Percentiles rank a stretch among this genome's conserved stretches.
phyloP scores from a whole-genome alignment of 305 asterid genomes.

The Fraxinus sp. region DNA sequence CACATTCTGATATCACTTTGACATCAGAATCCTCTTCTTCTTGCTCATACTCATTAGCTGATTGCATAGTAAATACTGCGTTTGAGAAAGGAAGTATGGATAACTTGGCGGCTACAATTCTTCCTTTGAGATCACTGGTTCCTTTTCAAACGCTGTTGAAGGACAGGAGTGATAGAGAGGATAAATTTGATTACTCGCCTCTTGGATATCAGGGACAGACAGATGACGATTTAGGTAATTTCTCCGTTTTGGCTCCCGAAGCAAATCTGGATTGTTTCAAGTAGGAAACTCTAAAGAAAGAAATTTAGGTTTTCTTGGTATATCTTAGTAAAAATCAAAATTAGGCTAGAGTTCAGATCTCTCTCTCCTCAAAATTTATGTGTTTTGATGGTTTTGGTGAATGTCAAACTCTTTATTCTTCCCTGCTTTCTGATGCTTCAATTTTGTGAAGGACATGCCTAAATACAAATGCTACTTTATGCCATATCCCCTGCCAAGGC shows the following conservation, averaged over 20 bases:
- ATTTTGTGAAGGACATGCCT: not conserved
- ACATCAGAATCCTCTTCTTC: conserved; percentile 48
- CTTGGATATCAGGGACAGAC: conserved; percentile 49
- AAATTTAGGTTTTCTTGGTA: not conserved
- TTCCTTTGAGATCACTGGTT: conserved; percentile 53
- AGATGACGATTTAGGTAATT: conserved; percentile 51
- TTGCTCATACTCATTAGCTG: conserved; percentile 74
- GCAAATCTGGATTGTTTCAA: conserved; percentile 12
- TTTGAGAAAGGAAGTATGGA: conserved; percentile 81
- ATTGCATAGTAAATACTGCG: conserved; percentile 77
- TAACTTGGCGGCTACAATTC: conserved; percentile 79
- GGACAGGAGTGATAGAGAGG: conserved; percentile 35
- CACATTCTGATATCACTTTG: conserved; percentile 44
- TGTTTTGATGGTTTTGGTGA: not conserved
- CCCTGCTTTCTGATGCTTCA: not conserved
- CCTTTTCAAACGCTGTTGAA: conserved; percentile 32
- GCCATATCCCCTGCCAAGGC: not conserved
- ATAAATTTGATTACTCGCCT: conserved; percentile 41
- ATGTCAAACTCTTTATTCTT: not conserved
- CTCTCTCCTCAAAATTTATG: not conserved
- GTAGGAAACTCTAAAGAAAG: not conserved
- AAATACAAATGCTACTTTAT: conserved; percentile 1
- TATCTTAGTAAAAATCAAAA: conserved; percentile 6
- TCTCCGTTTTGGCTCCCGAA: conserved; percentile 24
- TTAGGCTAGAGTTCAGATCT: conserved; percentile 9